Base-by-base conservation (phyloP, 768 basidiomycete genomes). In the Jaapia argillacea region DNA sequence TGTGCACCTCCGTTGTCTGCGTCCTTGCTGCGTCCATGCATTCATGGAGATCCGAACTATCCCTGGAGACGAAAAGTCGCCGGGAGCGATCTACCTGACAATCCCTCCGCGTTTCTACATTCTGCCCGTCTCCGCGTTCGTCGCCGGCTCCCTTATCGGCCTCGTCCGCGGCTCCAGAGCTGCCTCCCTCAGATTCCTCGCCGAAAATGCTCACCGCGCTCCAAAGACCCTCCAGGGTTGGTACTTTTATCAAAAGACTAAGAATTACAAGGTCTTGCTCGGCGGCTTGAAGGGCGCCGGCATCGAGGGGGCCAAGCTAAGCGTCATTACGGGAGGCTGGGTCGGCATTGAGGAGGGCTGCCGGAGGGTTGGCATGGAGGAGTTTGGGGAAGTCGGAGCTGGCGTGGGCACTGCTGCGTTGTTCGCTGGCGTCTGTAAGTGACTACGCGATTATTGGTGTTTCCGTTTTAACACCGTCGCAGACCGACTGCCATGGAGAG, bases 181-280 rank as follows among this genome's bases (percentile, higher is more conserved):
- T 38, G 78, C 83, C n/a, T 73, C 77, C 10, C 65, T 91, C 58
- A 81, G 78, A 41, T 93, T 85, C 60, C 71, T 92, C 40, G 90
- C 89, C n/a, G 90, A 94, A 61, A 93, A 94, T 59, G 90, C 81
- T 36, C 91, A 94, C 62, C 72, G 87, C 44, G 72, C 84, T 39
- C 90, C 90, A 18, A 81, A 65, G 51, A 94, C 91, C 24, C 73
- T 89, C 45, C 77, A 82, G 51, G 91, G 91, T 46, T 93, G 91
- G 90, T 94, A 92, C 61, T 85, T 89, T 54, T 93, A 94, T 77
- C 85, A 89, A 59, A 93, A 93, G 69, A 91, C 88, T 23, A 94
- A 93, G 62, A 93, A 93, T 68, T 93, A 92, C 69, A 70, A 76
- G 52, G 77, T 91, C 51, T 72, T 89, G 55, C 70, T 79, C 48